phyloP scores from a whole-genome alignment of 2,329 filamentous ascomycete genomes.

The Beauveria asiatica region DNA sequence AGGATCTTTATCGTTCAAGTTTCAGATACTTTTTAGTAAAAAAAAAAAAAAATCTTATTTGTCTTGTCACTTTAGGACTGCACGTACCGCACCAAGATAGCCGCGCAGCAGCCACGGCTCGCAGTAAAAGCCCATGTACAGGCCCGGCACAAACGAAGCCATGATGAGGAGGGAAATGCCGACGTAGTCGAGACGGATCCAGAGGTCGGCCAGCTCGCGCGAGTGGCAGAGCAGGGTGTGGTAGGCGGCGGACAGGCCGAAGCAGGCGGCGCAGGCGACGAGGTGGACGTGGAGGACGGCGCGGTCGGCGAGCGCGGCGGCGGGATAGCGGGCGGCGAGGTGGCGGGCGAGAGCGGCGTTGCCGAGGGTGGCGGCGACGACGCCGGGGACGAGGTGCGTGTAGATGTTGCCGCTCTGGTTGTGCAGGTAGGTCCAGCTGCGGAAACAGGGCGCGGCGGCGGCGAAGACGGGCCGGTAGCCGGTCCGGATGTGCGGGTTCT shows the following conservation, averaged over 20 bases:
- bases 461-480: conserved; percentile 35
- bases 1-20: conserved; percentile 21
- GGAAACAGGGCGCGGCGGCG: conserved; percentile 27
- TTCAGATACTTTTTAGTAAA: too few relatives aligned
- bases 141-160: conserved; percentile 29
- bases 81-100: conserved; percentile 21
- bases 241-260: conserved; percentile 29
- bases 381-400: conserved; percentile 33
- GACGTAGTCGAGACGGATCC: conserved; percentile 30
- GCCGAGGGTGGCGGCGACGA: conserved; percentile 25
- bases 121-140: conserved; percentile 34
- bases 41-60: too few relatives aligned
- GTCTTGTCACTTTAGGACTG: too few relatives aligned
- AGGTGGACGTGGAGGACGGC: conserved; percentile 33
- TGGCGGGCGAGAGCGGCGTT: conserved; percentile 19
- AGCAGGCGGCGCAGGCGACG: conserved; percentile 26
- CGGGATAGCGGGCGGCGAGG: conserved; percentile 22
- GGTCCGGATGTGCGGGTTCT: conserved; percentile 31
- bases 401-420: conserved; percentile 27
- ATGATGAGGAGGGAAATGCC: conserved; percentile 30
- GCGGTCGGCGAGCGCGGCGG: conserved; percentile 24
- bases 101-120: conserved; percentile 22
- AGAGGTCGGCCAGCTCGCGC: conserved; percentile 22
- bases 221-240: conserved; percentile 34
- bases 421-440: conserved; percentile 31